These are phyloP conservation scores for Penicillium silybi DNA, from an alignment of 495 filamentous ascomycete species.

Conservation along the genomic window DNA sequence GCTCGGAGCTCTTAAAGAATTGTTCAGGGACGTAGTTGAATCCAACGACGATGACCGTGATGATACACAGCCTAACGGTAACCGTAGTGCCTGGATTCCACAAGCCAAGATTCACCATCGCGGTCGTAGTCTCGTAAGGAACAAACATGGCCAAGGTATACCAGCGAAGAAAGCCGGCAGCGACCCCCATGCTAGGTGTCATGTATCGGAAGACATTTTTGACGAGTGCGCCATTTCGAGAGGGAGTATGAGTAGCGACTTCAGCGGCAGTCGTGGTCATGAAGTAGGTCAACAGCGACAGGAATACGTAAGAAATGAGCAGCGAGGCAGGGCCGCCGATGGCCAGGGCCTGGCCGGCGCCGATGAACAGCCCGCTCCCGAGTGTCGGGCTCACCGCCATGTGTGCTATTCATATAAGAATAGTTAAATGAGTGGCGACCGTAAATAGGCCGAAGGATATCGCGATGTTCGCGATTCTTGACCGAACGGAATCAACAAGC, in stretches of 20 bases:
- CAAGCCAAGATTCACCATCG: slow-evolving; percentile 75
- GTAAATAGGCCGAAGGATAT: background rate
- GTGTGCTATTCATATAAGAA: slow-evolving; percentile 14
- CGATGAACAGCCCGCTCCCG: slow-evolving; percentile 40
- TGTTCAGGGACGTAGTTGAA: slow-evolving; percentile 80
- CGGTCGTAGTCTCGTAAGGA: slow-evolving; percentile 71
- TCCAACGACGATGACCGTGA: slow-evolving; percentile 60
- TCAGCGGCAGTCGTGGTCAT: slow-evolving; percentile 60
- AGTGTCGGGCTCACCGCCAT: slow-evolving; percentile 39
- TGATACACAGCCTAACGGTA: slow-evolving; percentile 67
- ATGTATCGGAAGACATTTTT: slow-evolving; percentile 52
- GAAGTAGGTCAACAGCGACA: slow-evolving; percentile 56
- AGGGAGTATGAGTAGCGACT: slow-evolving; percentile 58
- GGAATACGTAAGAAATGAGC: slow-evolving; percentile 33
- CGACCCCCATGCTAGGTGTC: slow-evolving; percentile 45
- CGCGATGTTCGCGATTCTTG: background rate
- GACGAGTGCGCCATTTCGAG: slow-evolving; percentile 52
- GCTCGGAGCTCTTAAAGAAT: slow-evolving; percentile 75
- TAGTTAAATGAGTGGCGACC: slow-evolving; percentile 5
- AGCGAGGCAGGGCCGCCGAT: slow-evolving; percentile 40
- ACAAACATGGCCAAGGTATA: slow-evolving; percentile 63
- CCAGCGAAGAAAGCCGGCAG: slow-evolving; percentile 61
- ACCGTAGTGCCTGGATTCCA: slow-evolving; percentile 62
- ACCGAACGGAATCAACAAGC: background rate
- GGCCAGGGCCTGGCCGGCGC: slow-evolving; percentile 37